phyloP scores from a whole-genome alignment of 225 moss, liverwort and hornwort genomes.

The Antitrichia curtipendula region DNA sequence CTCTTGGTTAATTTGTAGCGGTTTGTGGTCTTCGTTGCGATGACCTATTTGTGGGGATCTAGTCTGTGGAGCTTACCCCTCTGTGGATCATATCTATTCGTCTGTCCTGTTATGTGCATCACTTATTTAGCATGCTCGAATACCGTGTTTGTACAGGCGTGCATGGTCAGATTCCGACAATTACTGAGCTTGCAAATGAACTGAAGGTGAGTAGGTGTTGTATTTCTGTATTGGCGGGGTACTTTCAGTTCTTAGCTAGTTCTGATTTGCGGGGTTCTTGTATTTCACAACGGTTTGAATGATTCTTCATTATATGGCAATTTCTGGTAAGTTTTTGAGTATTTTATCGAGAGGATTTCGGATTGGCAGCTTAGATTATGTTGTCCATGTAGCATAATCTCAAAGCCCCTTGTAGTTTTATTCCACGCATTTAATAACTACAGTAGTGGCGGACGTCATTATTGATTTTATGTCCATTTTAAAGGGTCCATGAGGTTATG shows the following conservation, averaged over 20 bases:
- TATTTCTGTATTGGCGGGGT: not conserved
- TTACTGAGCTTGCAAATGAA: not conserved
- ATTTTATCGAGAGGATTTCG: not conserved
- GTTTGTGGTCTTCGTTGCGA: not conserved
- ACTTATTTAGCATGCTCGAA: not conserved
- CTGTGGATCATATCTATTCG: not conserved
- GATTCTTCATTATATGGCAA: not conserved
- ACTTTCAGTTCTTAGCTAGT: not conserved
- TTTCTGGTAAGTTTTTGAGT: not conserved
- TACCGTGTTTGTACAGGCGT: not conserved
- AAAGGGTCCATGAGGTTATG: not conserved
- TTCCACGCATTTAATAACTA: not conserved
- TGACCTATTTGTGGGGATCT: not conserved
- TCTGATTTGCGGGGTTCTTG: not conserved
- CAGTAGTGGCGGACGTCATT: not conserved
- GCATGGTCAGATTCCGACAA: not conserved
- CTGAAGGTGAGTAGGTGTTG: conserved; percentile 1
- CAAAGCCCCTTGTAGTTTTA: not conserved
- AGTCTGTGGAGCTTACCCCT: not conserved
- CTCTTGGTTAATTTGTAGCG: not conserved
- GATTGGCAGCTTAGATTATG: not conserved
- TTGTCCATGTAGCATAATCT: not conserved
- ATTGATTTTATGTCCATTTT: not conserved
- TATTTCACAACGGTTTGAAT: not conserved
- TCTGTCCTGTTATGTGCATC: not conserved